Percentiles rank a stretch among this genome's conserved stretches.
Conservation (phyloP, 2,329 filamentous ascomycete genomes). For the Microcyclosporella mali region DNA sequence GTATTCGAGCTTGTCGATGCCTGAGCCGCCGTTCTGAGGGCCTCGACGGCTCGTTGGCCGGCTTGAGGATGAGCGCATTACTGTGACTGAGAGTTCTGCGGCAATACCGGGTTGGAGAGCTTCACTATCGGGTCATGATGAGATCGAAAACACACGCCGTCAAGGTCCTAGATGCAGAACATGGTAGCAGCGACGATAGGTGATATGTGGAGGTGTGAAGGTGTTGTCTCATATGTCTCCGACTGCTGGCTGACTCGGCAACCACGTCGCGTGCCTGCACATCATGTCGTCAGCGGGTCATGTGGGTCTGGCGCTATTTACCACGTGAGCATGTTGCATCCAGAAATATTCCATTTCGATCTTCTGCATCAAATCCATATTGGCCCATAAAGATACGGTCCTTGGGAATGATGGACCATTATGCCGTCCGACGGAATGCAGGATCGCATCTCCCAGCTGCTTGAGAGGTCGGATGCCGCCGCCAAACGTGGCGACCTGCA, state of each 20-base stretch:
- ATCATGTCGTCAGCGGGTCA: too few species aligned
- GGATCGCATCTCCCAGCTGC: conserved; percentile 19
- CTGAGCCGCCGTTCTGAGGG: conserved; percentile 13
- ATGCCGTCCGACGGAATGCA: conserved; percentile 19
- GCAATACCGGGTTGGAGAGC: too few species aligned
- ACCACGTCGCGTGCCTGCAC: too few species aligned
- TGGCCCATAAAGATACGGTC: too few species aligned
- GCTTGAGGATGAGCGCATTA: conserved; percentile 12
- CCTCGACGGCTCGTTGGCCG: conserved; percentile 16
- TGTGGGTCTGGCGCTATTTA: not conserved
- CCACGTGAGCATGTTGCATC: conserved; percentile 2
- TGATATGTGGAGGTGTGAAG: too few species aligned
- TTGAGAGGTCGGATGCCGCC: conserved; percentile 21
- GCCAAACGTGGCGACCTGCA: conserved; percentile 28
- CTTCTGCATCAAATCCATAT: not conserved
- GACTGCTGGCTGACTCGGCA: too few species aligned
- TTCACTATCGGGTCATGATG: too few species aligned
- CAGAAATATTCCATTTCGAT: conserved; percentile 2
- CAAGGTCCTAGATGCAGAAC: too few species aligned
- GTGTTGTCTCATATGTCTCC: too few species aligned
- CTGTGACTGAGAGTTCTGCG: too few species aligned
- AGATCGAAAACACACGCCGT: too few species aligned
- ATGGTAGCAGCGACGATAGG: too few species aligned
- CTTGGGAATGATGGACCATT: conserved; percentile 17
- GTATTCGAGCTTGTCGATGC: conserved; percentile 49